These are phyloP conservation scores for Coprinopsis sp. DNA, from an alignment of 768 basidiomycete genomes.

Conservation along the genomic window DNA sequence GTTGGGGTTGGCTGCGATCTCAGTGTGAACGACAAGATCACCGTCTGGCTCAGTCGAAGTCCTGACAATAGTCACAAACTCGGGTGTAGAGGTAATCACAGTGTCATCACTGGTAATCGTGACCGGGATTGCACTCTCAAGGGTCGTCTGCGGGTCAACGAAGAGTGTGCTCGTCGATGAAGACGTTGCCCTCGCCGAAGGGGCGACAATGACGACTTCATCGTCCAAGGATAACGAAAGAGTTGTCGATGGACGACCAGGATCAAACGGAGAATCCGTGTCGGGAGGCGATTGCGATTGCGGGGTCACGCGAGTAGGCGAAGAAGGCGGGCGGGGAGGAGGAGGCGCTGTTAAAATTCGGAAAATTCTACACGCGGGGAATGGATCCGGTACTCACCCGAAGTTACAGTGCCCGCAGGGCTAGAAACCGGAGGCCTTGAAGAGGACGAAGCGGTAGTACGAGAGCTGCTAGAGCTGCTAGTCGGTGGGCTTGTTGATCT, in stretches of 20 bases:
- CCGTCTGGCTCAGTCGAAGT: conserved; percentile 45
- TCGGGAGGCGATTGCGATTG: background rate
- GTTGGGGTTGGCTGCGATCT: conserved; percentile 49
- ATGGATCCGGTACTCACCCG: conserved; percentile 10
- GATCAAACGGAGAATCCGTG: background rate
- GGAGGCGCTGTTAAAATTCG: background rate
- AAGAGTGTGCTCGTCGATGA: background rate
- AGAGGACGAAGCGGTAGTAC: background rate
- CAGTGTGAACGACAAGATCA: conserved; percentile 42
- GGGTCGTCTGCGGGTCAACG: conserved; percentile 33
- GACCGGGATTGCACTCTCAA: conserved; percentile 38
- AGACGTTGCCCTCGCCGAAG: background rate
- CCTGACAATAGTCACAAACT: conserved; percentile 42
- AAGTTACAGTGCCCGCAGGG: conserved; percentile 5
- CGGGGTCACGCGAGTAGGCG: conserved; percentile 20
- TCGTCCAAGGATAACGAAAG: background rate
- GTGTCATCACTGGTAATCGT: conserved; percentile 33
- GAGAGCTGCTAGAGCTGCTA: background rate
- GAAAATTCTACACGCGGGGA: background rate
- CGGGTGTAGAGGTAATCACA: conserved; percentile 36
- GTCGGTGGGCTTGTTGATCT: background rate
- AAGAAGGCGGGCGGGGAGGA: conserved; percentile 30
- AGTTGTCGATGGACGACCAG: background rate
- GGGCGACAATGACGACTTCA: background rate
- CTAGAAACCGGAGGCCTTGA: background rate